Conservation (phyloP, 345 rosid genomes). For the Eucalyptus leucophloia region DNA sequence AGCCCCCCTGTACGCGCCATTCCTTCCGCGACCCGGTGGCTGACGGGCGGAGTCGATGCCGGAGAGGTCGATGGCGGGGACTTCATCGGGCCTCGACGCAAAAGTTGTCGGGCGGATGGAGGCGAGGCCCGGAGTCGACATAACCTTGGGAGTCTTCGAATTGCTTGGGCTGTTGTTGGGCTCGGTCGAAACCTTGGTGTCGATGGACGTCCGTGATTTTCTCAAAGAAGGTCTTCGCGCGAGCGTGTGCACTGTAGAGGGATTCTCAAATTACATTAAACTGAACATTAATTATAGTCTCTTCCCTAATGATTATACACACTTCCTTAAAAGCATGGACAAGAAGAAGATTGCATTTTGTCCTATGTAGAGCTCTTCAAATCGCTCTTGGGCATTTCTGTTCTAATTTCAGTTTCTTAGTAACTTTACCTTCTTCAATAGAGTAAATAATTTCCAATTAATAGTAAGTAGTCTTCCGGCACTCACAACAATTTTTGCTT, state of each 20-base stretch:
- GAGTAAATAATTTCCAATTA: neutral
- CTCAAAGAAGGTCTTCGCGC: neutral
- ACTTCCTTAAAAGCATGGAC: neutral
- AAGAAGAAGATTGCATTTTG: neutral
- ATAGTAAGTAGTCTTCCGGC: neutral
- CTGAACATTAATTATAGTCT: neutral
- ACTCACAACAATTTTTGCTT: neutral
- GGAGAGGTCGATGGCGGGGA: slow-evolving; percentile 32
- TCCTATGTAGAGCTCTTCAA: neutral
- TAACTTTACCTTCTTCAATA: neutral
- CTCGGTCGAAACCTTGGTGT: neutral
- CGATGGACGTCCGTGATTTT: neutral
- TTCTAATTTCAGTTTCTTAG: neutral
- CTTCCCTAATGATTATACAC: neutral
- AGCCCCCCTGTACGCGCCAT: neutral
- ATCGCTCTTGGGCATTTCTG: neutral
- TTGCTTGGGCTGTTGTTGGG: slow-evolving; percentile 7
- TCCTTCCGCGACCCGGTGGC: slow-evolving; percentile 3
- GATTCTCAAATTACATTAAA: neutral
- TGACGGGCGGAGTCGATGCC: slow-evolving; percentile 10
- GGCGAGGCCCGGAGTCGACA: slow-evolving; percentile 26
- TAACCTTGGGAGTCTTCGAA: slow-evolving; percentile 26
- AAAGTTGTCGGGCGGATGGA: slow-evolving; percentile 8
- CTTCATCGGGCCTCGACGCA: neutral
- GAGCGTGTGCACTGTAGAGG: neutral